phyloP scores from a whole-genome alignment of 805 yeast genomes.

The Metschnikowia orientalis region DNA sequence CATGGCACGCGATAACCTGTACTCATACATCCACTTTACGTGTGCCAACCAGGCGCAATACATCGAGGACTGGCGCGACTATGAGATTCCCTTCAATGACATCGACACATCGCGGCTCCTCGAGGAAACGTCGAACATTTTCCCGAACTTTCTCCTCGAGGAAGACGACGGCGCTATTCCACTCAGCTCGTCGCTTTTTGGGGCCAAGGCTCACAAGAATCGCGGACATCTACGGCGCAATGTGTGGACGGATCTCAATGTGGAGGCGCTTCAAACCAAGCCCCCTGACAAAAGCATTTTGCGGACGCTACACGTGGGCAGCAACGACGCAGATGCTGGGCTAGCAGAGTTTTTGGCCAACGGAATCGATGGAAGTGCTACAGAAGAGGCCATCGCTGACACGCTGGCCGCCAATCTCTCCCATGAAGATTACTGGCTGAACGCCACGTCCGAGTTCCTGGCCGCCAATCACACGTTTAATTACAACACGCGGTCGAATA shows the following conservation, averaged over 20 bases:
- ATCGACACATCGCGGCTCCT: slow-evolving; percentile 36
- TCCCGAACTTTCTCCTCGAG: slow-evolving; percentile 35
- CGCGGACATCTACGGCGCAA: slow-evolving; percentile 26
- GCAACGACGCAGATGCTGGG: slow-evolving; percentile 17
- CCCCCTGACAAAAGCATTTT: slow-evolving; percentile 31
- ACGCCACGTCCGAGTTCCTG: slow-evolving; percentile 27
- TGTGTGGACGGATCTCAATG: slow-evolving; percentile 34
- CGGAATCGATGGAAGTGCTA: slow-evolving; percentile 22
- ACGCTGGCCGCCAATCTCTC: slow-evolving; percentile 21
- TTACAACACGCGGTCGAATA: slow-evolving; percentile 15
- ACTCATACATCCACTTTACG: slow-evolving; percentile 33
- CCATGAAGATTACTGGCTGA: slow-evolving; percentile 32
- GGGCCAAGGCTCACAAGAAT: slow-evolving; percentile 37
- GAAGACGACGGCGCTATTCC: slow-evolving; percentile 38
- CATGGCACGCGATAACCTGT: slow-evolving; percentile 16
- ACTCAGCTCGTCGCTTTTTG: slow-evolving; percentile 31
- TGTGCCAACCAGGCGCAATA: slow-evolving; percentile 37
- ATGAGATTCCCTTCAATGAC: slow-evolving; percentile 38
- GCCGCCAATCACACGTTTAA: slow-evolving; percentile 25
- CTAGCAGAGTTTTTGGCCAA: slow-evolving; percentile 33
- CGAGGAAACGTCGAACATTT: slow-evolving; percentile 34
- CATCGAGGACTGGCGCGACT: slow-evolving; percentile 41
- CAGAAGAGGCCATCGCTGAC: slow-evolving; percentile 21
- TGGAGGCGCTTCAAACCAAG: slow-evolving; percentile 26
- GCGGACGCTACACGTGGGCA: slow-evolving; percentile 21